Evolutionary conservation across 805 yeast species (phyloP).

Genomic region (Candida pseudofarinosa): DNA sequence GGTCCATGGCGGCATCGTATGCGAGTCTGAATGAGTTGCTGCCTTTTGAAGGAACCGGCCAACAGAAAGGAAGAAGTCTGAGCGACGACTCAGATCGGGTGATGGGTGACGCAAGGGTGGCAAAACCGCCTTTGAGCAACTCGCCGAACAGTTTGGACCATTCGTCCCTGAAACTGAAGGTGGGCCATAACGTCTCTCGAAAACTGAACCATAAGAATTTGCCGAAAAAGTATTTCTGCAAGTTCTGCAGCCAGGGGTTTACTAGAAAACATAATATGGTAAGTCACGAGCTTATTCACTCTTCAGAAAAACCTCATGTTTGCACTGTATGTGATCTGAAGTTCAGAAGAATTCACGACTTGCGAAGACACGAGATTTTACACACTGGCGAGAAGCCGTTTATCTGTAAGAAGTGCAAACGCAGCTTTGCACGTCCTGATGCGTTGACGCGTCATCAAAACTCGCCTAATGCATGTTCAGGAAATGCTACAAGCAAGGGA

Average conservation of each 20-base stretch:
- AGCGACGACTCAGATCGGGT: background rate
- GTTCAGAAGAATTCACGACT: conserved; percentile 71
- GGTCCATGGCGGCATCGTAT: background rate
- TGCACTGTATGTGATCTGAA: conserved; percentile 58
- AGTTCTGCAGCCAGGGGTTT: conserved; percentile 59
- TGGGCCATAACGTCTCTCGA: no score
- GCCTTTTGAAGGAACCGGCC: background rate
- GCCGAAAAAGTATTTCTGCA: conserved; percentile 45
- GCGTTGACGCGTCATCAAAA: conserved; percentile 69
- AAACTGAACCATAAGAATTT: conserved; percentile 1
- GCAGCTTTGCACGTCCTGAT: conserved; percentile 70
- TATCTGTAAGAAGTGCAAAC: conserved; percentile 55
- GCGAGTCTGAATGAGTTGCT: background rate
- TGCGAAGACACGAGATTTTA: conserved; percentile 68
- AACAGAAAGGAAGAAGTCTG: background rate
- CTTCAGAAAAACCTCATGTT: conserved; percentile 57
- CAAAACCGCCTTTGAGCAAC: background rate
- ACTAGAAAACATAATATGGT: conserved; percentile 73
- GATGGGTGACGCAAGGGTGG: background rate
- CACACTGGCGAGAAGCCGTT: conserved; percentile 77
- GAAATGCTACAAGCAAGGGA: conserved; percentile 1
- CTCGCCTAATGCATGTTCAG: conserved; percentile 34
- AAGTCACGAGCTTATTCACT: conserved; percentile 66
- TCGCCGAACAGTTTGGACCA: background rate
- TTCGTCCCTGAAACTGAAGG: background rate